phyloP scores from a whole-genome alignment of 2,329 filamentous ascomycete species.

The Polychaeton citri region DNA sequence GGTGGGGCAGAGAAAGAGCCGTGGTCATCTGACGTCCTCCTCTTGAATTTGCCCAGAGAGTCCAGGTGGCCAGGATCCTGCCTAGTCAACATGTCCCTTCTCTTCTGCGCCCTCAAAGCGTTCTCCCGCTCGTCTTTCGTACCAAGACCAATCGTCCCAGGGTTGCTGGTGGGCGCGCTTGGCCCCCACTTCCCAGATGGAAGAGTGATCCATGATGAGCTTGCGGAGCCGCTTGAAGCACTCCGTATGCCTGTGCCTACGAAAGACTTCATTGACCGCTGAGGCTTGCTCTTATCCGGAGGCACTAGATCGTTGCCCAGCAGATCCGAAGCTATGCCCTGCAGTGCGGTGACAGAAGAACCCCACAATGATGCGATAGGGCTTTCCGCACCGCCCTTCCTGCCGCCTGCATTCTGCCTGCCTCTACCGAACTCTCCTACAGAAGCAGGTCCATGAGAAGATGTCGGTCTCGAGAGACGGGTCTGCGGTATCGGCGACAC shows the following conservation, averaged over 20 bases:
- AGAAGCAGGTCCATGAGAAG: neutral
- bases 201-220: neutral
- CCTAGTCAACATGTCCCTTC: conserved; percentile 31
- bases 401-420: neutral
- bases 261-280: neutral
- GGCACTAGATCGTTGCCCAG: conserved; percentile 26
- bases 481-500: conserved; percentile 29
- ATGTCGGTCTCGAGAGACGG: conserved; percentile 13
- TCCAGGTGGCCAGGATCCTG: conserved; percentile 28
- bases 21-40: conserved; percentile 54
- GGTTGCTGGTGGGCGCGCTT: conserved; percentile 18
- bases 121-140: conserved; percentile 33
- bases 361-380: conserved; percentile 32
- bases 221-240: conserved; percentile 19
- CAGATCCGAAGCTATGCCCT: conserved; percentile 36
- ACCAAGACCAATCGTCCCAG: conserved; percentile 29
- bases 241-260: conserved; percentile 7
- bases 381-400: conserved; percentile 1
- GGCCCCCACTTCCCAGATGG: conserved; percentile 37
- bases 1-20: conserved; percentile 33
- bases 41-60: conserved; percentile 41
- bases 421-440: conserved; percentile 2
- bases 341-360: conserved; percentile 35
- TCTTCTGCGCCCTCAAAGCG: conserved; percentile 35
- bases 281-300: conserved; percentile 3